Base-by-base conservation (phyloP, 2,329 filamentous ascomycete species). In the Chalara sp. region DNA sequence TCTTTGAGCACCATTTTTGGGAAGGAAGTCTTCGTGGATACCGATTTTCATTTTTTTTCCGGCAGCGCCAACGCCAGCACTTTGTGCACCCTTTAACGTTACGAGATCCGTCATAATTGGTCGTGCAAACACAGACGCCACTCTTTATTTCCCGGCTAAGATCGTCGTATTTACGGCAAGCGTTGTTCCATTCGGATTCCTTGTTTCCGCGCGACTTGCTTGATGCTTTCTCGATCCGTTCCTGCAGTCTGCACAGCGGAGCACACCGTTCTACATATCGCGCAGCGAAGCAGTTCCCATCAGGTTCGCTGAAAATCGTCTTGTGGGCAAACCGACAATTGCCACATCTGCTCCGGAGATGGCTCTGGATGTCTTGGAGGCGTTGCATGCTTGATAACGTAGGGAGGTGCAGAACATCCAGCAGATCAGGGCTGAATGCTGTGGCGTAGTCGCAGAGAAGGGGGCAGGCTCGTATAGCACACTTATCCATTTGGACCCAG, bases 391-490 rank as follows among this genome's bases (percentile, higher is more conserved):
- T 75, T 1, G 58, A 41, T 1, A 66, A 55, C 0, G 62, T 64
- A 0, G 74, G 65, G 0, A 87, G 56, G 4, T 80, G 76, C 0
- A 87, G 66, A 1, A 74, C 67, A 56, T 86, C 73, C 1, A 87
- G 63, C 0, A 77, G 61, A 1, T 73, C 67, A 0, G 74, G 61
- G 0, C 64, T 54, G 43, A 88, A 77, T 0, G 68, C 65, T 0
- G 82, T 78, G 11, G 76, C 68, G 47, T 76, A 83, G 0, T 77
- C 64, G 0, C 47, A 40, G 0, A 87, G 64, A 0, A 84, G 59
- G 0, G 74, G 72, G 46, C 69, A 79, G 0, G 56, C 50, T 0
- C 42, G 6, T 0, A 69, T 64, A 0, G 76, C 74, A 13, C 58
- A 62, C 6, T 66, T 57, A 53, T 87, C 84, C 61, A 86, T 71